phyloP scores from a whole-genome alignment of 331 rosid genomes.

The Dryas integrifolia region DNA sequence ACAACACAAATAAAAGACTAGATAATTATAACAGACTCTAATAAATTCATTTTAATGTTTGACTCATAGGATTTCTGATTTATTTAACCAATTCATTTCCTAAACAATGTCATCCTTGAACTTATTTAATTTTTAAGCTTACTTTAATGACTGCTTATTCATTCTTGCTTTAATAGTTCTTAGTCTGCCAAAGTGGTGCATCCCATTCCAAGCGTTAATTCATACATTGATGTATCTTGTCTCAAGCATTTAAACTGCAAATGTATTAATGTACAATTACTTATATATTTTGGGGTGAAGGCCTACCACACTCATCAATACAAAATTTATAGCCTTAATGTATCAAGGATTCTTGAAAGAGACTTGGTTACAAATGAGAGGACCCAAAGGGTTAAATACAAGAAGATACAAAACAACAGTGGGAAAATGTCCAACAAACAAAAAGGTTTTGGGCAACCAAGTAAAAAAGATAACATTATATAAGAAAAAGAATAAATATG shows the following conservation, averaged over 20 bases:
- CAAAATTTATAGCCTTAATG: neutral
- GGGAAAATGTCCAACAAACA: neutral
- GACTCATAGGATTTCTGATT: neutral
- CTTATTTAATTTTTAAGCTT: neutral
- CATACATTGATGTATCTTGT: neutral
- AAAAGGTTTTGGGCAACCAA: neutral
- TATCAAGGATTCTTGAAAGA: neutral
- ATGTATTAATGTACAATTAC: neutral
- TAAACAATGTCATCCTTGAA: neutral
- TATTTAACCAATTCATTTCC: neutral
- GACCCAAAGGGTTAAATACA: neutral
- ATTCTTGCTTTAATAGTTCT: neutral
- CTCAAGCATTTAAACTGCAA: neutral
- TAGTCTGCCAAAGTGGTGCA: neutral
- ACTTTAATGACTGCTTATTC: neutral
- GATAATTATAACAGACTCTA: neutral
- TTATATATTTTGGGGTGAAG: neutral
- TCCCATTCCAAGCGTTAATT: neutral
- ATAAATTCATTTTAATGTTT: neutral
- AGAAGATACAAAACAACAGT: slow-evolving; percentile 10
- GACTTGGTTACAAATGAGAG: neutral
- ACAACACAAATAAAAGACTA: neutral
- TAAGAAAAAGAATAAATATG: neutral
- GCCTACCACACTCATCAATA: neutral
- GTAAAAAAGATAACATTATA: neutral